A percentile compares a stretch with the other conserved stretches of the same genome.
Evolutionary conservation across 1,284 basidiomycete genomes (phyloP).

Genomic region (Peniophora sp.): DNA sequence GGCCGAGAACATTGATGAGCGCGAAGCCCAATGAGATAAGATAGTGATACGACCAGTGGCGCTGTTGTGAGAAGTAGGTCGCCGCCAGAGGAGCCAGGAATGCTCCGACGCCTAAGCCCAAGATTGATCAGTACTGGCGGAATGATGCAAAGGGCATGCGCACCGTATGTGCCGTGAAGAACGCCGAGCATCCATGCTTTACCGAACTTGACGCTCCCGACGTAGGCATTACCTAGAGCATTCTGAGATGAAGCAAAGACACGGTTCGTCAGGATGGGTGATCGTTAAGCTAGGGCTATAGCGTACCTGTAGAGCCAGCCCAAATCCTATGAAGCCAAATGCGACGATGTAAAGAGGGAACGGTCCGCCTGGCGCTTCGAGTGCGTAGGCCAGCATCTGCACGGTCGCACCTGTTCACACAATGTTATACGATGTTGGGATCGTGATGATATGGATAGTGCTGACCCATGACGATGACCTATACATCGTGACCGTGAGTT

Average conservation of each 20-base stretch:
- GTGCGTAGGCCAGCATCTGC: conserved; percentile 36
- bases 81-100: conserved; percentile 51
- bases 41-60: conserved; percentile 57
- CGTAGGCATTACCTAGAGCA: conserved; percentile 22
- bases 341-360: conserved; percentile 27
- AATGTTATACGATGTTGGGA: background rate
- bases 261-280: background rate
- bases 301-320: conserved; percentile 9
- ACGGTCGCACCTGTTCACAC: conserved; percentile 27
- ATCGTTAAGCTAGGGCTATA: background rate
- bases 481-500: background rate
- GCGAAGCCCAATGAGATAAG: conserved; percentile 51
- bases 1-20: conserved; percentile 29
- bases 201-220: conserved; percentile 15
- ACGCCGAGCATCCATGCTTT: conserved; percentile 27
- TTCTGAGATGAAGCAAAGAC: conserved; percentile 7
- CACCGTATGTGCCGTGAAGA: conserved; percentile 23
- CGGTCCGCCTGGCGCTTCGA: conserved; percentile 37
- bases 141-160: background rate
- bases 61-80: conserved; percentile 48
- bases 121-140: background rate
- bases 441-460: background rate
- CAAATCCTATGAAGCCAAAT: conserved; percentile 12
- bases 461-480: conserved; percentile 29
- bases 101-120: conserved; percentile 45